Evolutionary conservation across 495 filamentous ascomycete species (phyloP).

Genomic region (Aspergillus campestris): DNA sequence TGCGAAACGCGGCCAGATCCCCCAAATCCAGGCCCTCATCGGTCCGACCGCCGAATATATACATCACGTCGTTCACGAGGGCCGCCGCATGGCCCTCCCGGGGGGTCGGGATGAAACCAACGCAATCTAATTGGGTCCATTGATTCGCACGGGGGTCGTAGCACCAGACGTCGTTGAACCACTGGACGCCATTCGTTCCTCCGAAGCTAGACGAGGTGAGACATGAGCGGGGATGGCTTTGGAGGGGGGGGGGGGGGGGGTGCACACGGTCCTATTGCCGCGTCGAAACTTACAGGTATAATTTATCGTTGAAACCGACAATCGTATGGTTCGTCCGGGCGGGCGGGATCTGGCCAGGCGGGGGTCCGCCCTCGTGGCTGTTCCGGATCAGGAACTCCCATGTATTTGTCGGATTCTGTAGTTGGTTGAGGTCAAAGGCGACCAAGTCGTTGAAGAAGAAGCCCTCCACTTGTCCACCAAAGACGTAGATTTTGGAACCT

Average conservation of each 20-base stretch:
- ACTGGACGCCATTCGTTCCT: constrained; percentile 84
- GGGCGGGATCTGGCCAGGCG: constrained; percentile 66
- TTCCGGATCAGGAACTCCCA: constrained; percentile 88
- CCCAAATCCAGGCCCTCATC: constrained; percentile 87
- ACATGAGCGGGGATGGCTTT: not conserved
- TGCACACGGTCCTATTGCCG: not conserved
- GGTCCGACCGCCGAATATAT: constrained; percentile 95
- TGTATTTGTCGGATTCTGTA: constrained; percentile 78
- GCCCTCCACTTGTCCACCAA: constrained; percentile 95
- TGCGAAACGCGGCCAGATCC: constrained; percentile 91
- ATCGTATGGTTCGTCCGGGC: constrained; percentile 93
- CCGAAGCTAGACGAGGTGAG: constrained; percentile 60
- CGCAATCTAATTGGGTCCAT: constrained; percentile 88
- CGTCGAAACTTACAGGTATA: constrained; percentile 68
- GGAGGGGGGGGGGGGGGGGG: not conserved
- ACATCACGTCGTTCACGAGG: constrained; percentile 95
- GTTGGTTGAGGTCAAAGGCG: constrained; percentile 89
- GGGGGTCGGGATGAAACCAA: constrained; percentile 89
- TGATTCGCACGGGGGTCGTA: constrained; percentile 76
- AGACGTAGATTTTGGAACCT: constrained; percentile 92
- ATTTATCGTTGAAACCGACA: constrained; percentile 84
- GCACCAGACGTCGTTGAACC: constrained; percentile 99
- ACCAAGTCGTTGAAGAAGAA: constrained; percentile 98
- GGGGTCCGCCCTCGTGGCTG: constrained; percentile 57
- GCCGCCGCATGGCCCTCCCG: constrained; percentile 93